Base-by-base conservation (phyloP, 306 rosid species). In the Albizia julibrissin region DNA sequence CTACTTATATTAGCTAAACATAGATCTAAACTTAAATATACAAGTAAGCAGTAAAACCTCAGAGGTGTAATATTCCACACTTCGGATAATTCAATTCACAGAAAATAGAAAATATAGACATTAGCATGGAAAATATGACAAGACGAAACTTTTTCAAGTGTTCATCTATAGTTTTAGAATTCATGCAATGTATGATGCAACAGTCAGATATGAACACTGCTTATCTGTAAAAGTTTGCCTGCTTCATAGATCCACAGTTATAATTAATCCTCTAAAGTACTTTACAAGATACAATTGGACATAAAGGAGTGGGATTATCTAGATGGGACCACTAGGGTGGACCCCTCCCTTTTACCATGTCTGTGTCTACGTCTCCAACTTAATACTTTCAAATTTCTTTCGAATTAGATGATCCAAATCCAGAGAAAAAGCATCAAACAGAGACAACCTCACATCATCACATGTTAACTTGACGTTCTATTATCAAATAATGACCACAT, bases 301-400 rank as follows among this genome's bases (percentile, higher is more conserved):
- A 5, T 5, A 27, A 27, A 29, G 40, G 39, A 13, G 21, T 29
- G 8, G 21, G 21, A 59, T 59, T 5, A 65, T 29, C 10, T 12
- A 66, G 40, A 64, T 64, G 71, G 24, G 24, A 15, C 71, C 71
- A 66, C 71, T n/a, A n/a, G n/a, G n/a, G n/a, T n/a, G n/a, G n/a
- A n/a, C n/a, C n/a, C n/a, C n/a, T n/a, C n/a, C n/a, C n/a, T n/a
- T n/a, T n/a, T n/a, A n/a, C n/a, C n/a, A n/a, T n/a, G n/a, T n/a
- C n/a, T n/a, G n/a, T n/a, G n/a, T n/a, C 11, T 33, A 7, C 2
- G 1, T 6, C 22, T 66, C 71, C 42, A 33, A 33, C 24, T 33
- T 16, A 11, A 16, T 3, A 18, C 10, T 14, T 15, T 29, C 29
- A 65, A 65, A 65, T 65, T 66, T 33, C 43, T 66, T 16, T 15